A percentile compares a stretch with the other conserved stretches of the same genome.
phyloP scores from a whole-genome alignment of 352 stramenopile species.

The Pythium rishiriense region DNA sequence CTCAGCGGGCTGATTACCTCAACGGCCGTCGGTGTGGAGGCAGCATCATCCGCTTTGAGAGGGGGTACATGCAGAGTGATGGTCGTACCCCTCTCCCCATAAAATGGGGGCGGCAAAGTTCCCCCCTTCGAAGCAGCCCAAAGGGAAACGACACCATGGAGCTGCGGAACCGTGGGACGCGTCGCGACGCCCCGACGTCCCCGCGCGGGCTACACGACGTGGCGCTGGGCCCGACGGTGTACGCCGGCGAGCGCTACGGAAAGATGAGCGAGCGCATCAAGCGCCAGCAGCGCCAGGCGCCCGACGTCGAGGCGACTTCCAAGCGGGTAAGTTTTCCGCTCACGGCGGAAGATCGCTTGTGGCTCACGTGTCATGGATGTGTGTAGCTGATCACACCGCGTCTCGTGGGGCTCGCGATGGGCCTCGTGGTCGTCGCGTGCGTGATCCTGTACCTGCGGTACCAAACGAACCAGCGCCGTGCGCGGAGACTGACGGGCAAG shows the following conservation, averaged over 20 bases:
- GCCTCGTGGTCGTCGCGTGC: conserved; percentile 48
- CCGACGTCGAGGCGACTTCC: conserved; percentile 40
- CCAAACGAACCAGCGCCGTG: conserved; percentile 37
- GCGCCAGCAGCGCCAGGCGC: conserved; percentile 57
- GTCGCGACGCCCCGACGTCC: conserved; percentile 33
- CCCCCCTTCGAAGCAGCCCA: neutral
- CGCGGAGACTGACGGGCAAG: conserved; percentile 11
- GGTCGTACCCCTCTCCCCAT: too few relatives aligned
- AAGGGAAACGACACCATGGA: conserved; percentile 40
- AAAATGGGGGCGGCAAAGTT: neutral
- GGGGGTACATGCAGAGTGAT: conserved; percentile 12
- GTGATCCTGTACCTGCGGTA: conserved; percentile 65
- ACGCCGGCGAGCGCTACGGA: conserved; percentile 77
- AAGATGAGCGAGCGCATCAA: conserved; percentile 85
- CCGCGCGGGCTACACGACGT: conserved; percentile 42
- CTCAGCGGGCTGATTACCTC: conserved; percentile 14
- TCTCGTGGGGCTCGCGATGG: conserved; percentile 59
- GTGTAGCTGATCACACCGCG: conserved; percentile 61
- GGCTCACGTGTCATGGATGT: neutral
- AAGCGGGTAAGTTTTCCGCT: conserved; percentile 34
- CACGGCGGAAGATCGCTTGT: neutral
- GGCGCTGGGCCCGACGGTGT: conserved; percentile 72
- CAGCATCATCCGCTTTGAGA: conserved; percentile 9
- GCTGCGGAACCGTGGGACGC: conserved; percentile 51
- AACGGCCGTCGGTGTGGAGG: neutral